Evolutionary conservation across 805 yeast species (phyloP).

Genomic region (Candida maris): DNA sequence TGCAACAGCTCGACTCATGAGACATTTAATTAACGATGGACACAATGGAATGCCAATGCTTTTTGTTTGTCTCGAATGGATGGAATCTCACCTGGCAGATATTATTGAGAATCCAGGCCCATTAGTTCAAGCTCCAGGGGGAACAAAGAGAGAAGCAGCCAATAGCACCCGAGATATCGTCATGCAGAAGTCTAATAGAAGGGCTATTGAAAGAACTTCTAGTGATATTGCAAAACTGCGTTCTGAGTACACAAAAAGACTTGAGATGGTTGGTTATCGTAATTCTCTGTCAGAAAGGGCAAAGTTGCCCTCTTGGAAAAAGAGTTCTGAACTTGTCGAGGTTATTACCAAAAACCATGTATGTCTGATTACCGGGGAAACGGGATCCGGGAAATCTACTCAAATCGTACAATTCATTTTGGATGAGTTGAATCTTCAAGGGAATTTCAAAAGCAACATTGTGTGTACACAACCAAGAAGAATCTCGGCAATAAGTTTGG

Average conservation of each 20-base stretch:
- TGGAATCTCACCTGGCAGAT: conserved; percentile 55
- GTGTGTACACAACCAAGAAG: conserved; percentile 95
- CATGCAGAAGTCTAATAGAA: conserved; percentile 3
- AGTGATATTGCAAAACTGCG: conserved; percentile 34
- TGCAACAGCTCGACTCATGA: conserved; percentile 45
- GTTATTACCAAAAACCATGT: conserved; percentile 59
- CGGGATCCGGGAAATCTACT: conserved; percentile 92
- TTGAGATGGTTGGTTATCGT: conserved; percentile 33
- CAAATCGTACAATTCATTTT: conserved; percentile 88
- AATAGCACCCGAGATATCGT: conserved; percentile 1
- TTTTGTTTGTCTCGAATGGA: conserved; percentile 70
- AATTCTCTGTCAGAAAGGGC: conserved; percentile 42
- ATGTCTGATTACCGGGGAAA: conserved; percentile 87
- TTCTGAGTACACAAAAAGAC: conserved; percentile 33
- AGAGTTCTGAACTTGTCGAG: conserved; percentile 50
- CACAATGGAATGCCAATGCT: conserved; percentile 69
- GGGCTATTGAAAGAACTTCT: conserved; percentile 15
- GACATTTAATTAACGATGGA: conserved; percentile 39
- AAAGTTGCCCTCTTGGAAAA: conserved; percentile 81
- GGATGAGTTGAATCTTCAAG: conserved; percentile 53
- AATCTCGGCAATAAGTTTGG: conserved; percentile 90
- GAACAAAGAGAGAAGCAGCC: conserved; percentile 2
- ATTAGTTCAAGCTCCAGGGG: conserved; percentile 36
- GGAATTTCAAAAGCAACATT: conserved; percentile 54
- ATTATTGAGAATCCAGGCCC: conserved; percentile 76